phyloP scores from a whole-genome alignment of 2,329 filamentous ascomycete genomes.

The Eutypa lata region DNA sequence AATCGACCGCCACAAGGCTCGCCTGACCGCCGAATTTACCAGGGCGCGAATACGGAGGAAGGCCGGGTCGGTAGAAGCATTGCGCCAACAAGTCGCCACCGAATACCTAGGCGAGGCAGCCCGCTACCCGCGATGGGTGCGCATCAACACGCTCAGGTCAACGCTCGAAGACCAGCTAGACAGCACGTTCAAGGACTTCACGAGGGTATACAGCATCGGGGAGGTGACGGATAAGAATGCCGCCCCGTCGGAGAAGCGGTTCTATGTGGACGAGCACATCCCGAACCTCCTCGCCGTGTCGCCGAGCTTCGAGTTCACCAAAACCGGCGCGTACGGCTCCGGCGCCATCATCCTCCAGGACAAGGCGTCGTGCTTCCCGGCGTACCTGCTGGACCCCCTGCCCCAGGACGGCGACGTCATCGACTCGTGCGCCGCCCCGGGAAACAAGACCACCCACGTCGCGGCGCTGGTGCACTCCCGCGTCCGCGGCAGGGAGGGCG shows the following conservation, averaged over 20 bases:
- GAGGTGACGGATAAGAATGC: constrained; percentile 45
- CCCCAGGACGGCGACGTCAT: constrained; percentile 71
- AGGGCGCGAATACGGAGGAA: constrained; percentile 72
- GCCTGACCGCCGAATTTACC: constrained; percentile 78
- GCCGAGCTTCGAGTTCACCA: constrained; percentile 67
- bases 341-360: constrained; percentile 90
- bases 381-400: constrained; percentile 73
- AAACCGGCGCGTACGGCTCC: constrained; percentile 67
- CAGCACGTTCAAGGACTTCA: constrained; percentile 68
- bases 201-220: constrained; percentile 50
- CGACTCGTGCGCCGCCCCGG: constrained; percentile 92
- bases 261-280: constrained; percentile 77
- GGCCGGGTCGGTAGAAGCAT: constrained; percentile 62
- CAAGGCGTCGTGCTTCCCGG: constrained; percentile 95
- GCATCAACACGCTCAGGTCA: constrained; percentile 77
- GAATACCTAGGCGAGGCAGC: constrained; percentile 46
- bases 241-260: constrained; percentile 34
- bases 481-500: constrained; percentile 27
- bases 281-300: constrained; percentile 81
- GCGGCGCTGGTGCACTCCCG: constrained; percentile 65
- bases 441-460: constrained; percentile 95
- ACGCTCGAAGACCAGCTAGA: constrained; percentile 69
- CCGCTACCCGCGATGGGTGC: constrained; percentile 82
- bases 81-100: constrained; percentile 57
- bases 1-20: constrained; percentile 76